Conservation (phyloP, 108 stramenopile species). For the Ochromonas danica region DNA sequence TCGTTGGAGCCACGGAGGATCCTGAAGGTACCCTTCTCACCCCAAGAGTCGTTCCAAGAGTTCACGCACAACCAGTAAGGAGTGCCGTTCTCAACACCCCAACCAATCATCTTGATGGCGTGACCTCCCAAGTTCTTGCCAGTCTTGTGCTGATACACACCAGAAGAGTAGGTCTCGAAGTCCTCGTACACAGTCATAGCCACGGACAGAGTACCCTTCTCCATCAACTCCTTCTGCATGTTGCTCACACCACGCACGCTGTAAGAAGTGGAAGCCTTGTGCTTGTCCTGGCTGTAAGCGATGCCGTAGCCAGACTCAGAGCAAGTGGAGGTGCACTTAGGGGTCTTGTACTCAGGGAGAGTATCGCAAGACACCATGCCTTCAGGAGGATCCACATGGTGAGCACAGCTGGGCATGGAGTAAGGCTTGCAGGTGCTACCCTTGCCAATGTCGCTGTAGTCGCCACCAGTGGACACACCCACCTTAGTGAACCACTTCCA, state of each 20-base stretch:
- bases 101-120: constrained; percentile 62
- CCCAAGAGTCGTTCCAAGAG: constrained; percentile 46
- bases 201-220: constrained; percentile 53
- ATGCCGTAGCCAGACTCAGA: constrained; percentile 37
- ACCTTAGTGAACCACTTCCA: constrained; percentile 55
- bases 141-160: constrained; percentile 43
- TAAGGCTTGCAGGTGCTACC: constrained; percentile 51
- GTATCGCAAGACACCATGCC: constrained; percentile 55
- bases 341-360: constrained; percentile 45
- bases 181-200: constrained; percentile 61
- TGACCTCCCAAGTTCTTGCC: constrained; percentile 47
- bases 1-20: constrained; percentile 32
- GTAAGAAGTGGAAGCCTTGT: constrained; percentile 51
- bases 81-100: constrained; percentile 55
- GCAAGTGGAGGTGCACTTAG: constrained; percentile 43
- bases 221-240: constrained; percentile 56
- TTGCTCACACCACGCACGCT: constrained; percentile 43
- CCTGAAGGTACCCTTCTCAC: constrained; percentile 34
- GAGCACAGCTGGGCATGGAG: constrained; percentile 60
- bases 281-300: constrained; percentile 57
- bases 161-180: constrained; percentile 59
- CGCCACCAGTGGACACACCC: constrained; percentile 60
- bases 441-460: constrained; percentile 49
- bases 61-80: constrained; percentile 53
- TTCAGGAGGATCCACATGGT: constrained; percentile 58